Percentiles rank a stretch among this genome's conserved stretches.
Conservation (phyloP, 768 basidiomycete genomes). For the Amanita exitialis region DNA sequence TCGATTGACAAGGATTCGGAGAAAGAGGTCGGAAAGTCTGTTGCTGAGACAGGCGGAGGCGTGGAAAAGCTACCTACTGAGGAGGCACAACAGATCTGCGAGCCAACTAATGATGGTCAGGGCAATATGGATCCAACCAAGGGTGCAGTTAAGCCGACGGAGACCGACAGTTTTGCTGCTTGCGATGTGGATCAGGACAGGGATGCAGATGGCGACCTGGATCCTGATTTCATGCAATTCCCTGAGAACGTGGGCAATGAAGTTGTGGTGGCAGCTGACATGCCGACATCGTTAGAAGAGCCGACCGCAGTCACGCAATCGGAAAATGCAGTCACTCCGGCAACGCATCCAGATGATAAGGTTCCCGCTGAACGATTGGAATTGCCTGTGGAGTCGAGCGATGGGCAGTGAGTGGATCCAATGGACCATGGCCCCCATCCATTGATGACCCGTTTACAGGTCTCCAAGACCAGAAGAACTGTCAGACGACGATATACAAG, state of each 20-base stretch:
- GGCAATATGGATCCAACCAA: background rate
- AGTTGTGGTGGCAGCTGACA: background rate
- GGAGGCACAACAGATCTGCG: too few relatives aligned
- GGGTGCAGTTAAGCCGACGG: background rate
- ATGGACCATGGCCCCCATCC: background rate
- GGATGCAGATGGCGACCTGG: constrained; percentile 26
- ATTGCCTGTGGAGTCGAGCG: background rate
- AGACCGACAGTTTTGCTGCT: background rate
- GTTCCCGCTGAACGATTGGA: background rate
- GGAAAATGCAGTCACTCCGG: background rate
- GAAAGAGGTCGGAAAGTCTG: constrained; percentile 3
- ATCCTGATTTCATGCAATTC: constrained; percentile 20
- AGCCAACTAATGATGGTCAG: background rate
- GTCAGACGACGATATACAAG: background rate
- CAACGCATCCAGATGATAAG: background rate
- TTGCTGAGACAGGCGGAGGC: background rate
- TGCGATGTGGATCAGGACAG: constrained; percentile 15
- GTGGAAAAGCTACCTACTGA: background rate
- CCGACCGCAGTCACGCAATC: background rate
- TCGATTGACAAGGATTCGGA: constrained; percentile 1
- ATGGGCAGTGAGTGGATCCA: background rate
- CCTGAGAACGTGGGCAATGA: background rate
- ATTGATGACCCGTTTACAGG: background rate
- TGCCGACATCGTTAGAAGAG: background rate
- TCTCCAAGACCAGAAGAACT: background rate